phyloP scores from a whole-genome alignment of 2,329 filamentous ascomycete genomes.

The Emmonsiellopsis sp. region DNA sequence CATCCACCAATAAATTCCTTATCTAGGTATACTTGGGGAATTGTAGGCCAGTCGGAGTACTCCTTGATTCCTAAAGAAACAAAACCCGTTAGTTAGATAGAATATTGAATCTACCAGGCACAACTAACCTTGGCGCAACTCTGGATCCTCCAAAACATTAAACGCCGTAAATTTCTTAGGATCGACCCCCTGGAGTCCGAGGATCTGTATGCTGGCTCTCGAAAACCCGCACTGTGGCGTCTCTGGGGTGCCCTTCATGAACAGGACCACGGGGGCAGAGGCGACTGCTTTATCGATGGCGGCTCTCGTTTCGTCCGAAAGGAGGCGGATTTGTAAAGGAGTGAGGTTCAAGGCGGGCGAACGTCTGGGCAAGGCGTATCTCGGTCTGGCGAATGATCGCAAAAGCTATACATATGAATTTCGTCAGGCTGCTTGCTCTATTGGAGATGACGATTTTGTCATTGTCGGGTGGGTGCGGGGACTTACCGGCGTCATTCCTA shows the following conservation, averaged over 20 bases:
- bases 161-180: slow-evolving; percentile 95
- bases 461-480: background rate
- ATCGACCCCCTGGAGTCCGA: slow-evolving; percentile 90
- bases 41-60: slow-evolving; percentile 98
- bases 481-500: background rate
- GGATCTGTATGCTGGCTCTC: slow-evolving; percentile 84
- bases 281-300: slow-evolving; percentile 86
- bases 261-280: slow-evolving; percentile 86
- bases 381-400: slow-evolving; percentile 4
- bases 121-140: slow-evolving; percentile 65
- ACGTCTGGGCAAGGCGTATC: background rate
- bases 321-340: slow-evolving; percentile 33
- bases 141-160: slow-evolving; percentile 88
- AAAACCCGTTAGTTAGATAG: slow-evolving; percentile 1
- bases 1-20: slow-evolving; percentile 97
- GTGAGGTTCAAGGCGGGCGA: background rate
- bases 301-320: slow-evolving; percentile 68
- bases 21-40: slow-evolving; percentile 90
- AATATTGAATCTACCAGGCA: background rate
- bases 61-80: slow-evolving; percentile 75
- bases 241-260: slow-evolving; percentile 99
- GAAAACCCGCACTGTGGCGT: slow-evolving; percentile 96
- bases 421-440: too few relatives aligned
- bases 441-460: background rate
- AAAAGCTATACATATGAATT: background rate